phyloP scores from a whole-genome alignment of 208 protist genomes.

The Blechomonas ayalai region DNA sequence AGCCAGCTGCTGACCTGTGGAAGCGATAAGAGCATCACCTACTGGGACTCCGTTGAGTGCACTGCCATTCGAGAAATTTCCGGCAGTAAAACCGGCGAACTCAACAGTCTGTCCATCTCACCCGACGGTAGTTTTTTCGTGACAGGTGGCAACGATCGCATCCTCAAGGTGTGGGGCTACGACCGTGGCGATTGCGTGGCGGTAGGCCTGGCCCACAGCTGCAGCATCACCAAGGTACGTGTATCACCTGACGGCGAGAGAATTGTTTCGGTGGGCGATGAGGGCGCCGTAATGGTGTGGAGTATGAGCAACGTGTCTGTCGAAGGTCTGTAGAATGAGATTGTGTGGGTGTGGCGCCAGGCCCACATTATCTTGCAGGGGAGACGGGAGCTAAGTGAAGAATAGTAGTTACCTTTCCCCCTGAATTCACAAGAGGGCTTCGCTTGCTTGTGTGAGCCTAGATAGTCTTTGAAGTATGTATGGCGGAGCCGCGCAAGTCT shows the following conservation, averaged over 20 bases:
- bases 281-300: slow-evolving; percentile 94
- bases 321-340: slow-evolving; percentile 20
- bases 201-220: slow-evolving; percentile 90
- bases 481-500: too few species aligned
- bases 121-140: slow-evolving; percentile 87
- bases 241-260: slow-evolving; percentile 84
- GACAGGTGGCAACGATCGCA: slow-evolving; percentile 87
- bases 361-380: too few species aligned
- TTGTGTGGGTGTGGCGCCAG: too few species aligned
- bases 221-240: slow-evolving; percentile 88
- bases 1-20: slow-evolving; percentile 93
- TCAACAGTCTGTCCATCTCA: slow-evolving; percentile 88
- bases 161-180: slow-evolving; percentile 95
- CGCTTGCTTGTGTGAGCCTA: too few species aligned
- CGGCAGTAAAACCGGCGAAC: slow-evolving; percentile 84
- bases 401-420: too few species aligned
- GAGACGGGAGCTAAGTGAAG: too few species aligned
- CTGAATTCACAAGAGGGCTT: too few species aligned
- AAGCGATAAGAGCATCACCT: slow-evolving; percentile 91
- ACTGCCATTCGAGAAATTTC: slow-evolving; percentile 90
- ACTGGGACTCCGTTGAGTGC: slow-evolving; percentile 95
- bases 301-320: slow-evolving; percentile 52
- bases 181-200: slow-evolving; percentile 84
- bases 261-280: slow-evolving; percentile 91
- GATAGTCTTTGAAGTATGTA: too few species aligned